Conservation (phyloP, 352 stramenopile genomes). For the Phytophthora podocarpi region DNA sequence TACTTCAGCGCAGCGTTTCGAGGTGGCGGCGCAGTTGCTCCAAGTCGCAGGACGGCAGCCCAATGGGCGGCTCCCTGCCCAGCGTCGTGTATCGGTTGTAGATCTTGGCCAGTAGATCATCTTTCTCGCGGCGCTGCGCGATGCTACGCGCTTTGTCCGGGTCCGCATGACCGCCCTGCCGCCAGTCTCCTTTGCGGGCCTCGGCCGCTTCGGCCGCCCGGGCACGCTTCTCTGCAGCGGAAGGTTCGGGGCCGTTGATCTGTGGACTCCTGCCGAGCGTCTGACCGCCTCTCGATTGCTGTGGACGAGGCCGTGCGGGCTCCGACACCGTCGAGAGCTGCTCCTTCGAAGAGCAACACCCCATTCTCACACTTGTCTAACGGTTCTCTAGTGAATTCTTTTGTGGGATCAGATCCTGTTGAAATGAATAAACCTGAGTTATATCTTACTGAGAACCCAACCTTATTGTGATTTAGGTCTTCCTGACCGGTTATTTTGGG, state of each 20-base stretch:
- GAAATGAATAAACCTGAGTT: not conserved
- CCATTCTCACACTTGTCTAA: conserved; percentile 43
- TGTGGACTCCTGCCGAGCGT: conserved; percentile 10
- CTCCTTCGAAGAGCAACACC: conserved; percentile 72
- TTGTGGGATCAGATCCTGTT: not conserved
- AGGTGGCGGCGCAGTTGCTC: conserved; percentile 81
- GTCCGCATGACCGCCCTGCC: conserved; percentile 70
- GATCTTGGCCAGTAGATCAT: conserved; percentile 84
- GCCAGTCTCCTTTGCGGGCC: conserved; percentile 69
- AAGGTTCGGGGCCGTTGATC: conserved; percentile 42
- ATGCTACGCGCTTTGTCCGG: conserved; percentile 70
- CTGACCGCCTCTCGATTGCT: not conserved
- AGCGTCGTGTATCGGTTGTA: conserved; percentile 79
- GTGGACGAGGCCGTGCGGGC: conserved; percentile 1
- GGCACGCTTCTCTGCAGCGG: conserved; percentile 68
- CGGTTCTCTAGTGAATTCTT: not conserved
- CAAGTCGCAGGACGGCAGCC: conserved; percentile 76
- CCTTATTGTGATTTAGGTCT: not conserved
- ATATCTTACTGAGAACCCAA: not conserved
- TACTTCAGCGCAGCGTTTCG: conserved; percentile 54
- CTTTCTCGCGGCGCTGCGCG: conserved; percentile 75
- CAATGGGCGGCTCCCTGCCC: conserved; percentile 81
- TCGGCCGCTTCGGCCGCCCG: conserved; percentile 72
- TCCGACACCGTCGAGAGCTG: conserved; percentile 43
- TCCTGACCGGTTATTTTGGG: conserved; percentile 9